Evolutionary conservation across 345 rosid species (phyloP).

Genomic region (Eucalyptus erythrocorys): DNA sequence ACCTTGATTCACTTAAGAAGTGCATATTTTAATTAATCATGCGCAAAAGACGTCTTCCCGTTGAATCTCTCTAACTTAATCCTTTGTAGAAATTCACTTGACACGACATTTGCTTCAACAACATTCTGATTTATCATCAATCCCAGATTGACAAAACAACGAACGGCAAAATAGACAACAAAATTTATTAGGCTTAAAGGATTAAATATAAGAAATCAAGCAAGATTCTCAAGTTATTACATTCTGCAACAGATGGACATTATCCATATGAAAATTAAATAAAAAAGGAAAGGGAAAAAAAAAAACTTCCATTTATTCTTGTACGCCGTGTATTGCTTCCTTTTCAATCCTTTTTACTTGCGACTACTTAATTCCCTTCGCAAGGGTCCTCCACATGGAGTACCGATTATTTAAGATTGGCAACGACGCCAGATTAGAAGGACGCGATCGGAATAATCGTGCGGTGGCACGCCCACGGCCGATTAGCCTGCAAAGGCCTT

Average conservation of each 20-base stretch:
- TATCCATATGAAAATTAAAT: background rate
- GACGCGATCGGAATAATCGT: background rate
- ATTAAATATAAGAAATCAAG: background rate
- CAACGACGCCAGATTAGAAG: background rate
- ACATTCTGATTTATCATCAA: background rate
- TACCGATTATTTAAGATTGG: rapidly evolving
- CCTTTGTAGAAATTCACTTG: background rate
- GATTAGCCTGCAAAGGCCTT: background rate
- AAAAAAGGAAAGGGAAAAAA: background rate
- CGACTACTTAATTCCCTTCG: background rate
- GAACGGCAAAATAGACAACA: background rate
- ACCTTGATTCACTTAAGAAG: background rate
- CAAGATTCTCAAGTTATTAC: background rate
- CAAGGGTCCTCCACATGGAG: background rate
- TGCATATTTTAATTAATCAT: background rate
- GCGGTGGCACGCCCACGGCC: background rate
- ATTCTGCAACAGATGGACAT: background rate
- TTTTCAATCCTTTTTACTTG: background rate
- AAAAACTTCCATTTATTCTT: background rate
- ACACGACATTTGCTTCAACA: background rate
- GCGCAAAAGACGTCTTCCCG: rapidly evolving
- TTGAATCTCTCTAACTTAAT: background rate
- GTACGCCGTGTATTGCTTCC: background rate
- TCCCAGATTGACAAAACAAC: background rate
- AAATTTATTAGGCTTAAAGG: background rate